Conservation (phyloP, 768 basidiomycete species). For the Coprinopsis cinerea region DNA sequence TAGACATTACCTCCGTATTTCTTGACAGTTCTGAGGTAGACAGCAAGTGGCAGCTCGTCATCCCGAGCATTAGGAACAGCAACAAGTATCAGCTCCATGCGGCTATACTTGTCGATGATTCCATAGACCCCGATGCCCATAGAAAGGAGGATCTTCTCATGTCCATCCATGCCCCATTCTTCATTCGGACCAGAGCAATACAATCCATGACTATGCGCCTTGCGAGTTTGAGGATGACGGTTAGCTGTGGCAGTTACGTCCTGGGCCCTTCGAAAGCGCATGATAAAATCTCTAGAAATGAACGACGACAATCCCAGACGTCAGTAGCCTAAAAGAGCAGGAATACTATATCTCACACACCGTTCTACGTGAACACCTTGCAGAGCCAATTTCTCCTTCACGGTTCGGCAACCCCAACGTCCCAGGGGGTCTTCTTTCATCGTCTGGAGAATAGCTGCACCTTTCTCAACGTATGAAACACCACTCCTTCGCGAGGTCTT, state of each 20-base stretch:
- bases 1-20: constrained; percentile 13
- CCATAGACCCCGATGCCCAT: constrained; percentile 25
- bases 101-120: constrained; percentile 18
- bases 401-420: constrained; percentile 10
- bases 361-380: constrained; percentile 13
- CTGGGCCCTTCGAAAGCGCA: constrained; percentile 1
- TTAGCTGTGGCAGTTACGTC: constrained; percentile 8
- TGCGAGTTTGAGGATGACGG: constrained; percentile 16
- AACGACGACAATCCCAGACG: background rate
- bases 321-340: background rate
- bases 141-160: constrained; percentile 19
- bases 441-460: constrained; percentile 4
- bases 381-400: constrained; percentile 14
- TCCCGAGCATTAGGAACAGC: constrained; percentile 18
- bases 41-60: constrained; percentile 15
- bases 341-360: constrained; percentile 2
- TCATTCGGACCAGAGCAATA: constrained; percentile 24
- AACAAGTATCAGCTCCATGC: constrained; percentile 15
- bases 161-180: constrained; percentile 25
- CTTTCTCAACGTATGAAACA: constrained; percentile 5
- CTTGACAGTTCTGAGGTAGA: constrained; percentile 14
- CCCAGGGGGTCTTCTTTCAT: constrained; percentile 14
- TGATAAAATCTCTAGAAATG: constrained; percentile 11
- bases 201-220: constrained; percentile 18
- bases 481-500: constrained; percentile 8